Evolutionary conservation across 2,329 filamentous ascomycete species (phyloP), one percentile per base, ranked within the genome.

Genomic region (Diplodia mutila): DNA sequence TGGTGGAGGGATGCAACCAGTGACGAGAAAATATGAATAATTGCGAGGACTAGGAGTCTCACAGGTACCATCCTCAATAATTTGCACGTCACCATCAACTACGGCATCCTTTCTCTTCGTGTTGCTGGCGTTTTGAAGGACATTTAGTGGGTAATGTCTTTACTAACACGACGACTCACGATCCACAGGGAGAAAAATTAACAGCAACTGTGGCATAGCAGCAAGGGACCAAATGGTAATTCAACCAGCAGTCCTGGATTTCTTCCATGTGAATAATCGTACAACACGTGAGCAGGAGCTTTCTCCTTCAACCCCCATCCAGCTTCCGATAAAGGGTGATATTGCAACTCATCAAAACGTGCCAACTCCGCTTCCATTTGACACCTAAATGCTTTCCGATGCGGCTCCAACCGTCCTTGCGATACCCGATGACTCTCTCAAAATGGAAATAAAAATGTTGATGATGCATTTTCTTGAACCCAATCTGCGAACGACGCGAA

Each of bases 251-350:
- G 9, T 32, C 46, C n/a, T 42, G n/a, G 12, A 27, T 61, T 27
- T 32, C 39, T 29, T 23, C 21, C 21, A 29, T 46, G 49, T 55
- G 63, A 55, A 55, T 65, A 57, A 42, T 65, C 53, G 29, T 57
- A 65, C 53, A 57, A 37, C 21, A 29, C 12, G 39, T 34, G n/a
- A 29, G 25, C 42, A 49, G 16, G 16, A n/a, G 23, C 29, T 25
- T 25, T n/a, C 39, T 25, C n/a, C n/a, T n/a, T n/a, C 18, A 14
- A 27, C 16, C 4, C 32, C 39, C 39, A 25, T 39, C 18, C n/a
- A 37, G 34, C 48, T 37, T 42, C 16, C 21, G 29, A 32, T 32
- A 27, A 32, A 42, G 23, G 37, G 25, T 16, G 9, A 49, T 34
- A 51, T 18, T 23, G 29, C 25, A 34, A 23, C n/a, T 42, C 49